Evolutionary conservation across 208 protist species (phyloP).

Genomic region (Blastocrithidia nonstop): DNA sequence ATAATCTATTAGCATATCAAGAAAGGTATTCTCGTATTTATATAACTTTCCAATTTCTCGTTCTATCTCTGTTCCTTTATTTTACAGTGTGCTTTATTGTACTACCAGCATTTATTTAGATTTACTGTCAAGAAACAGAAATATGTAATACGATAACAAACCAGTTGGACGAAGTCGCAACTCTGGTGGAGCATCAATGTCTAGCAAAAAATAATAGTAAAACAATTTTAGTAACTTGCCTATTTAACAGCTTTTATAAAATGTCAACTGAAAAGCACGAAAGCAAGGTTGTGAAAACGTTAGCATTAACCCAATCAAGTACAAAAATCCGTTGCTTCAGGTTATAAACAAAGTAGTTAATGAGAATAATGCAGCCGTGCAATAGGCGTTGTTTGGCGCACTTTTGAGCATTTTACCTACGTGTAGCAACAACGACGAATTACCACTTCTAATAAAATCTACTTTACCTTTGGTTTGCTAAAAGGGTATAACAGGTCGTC

Average conservation of each 20-base stretch:
- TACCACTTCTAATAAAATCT: constrained; percentile 14
- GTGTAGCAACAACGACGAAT: constrained; percentile 9
- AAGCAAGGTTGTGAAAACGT: constrained; percentile 47
- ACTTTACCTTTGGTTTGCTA: constrained; percentile 31
- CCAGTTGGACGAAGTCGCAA: constrained; percentile 14
- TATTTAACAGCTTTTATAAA: constrained; percentile 24
- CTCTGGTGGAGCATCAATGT: neutral
- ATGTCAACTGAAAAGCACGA: constrained; percentile 68
- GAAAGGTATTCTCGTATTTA: no score
- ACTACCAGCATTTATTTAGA: no score
- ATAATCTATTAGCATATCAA: no score
- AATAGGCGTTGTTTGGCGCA: constrained; percentile 50
- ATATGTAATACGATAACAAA: constrained; percentile 24
- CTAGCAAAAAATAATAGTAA: no score
- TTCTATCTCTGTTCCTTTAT: neutral
- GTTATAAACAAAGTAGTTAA: constrained; percentile 12
- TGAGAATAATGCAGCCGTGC: constrained; percentile 45
- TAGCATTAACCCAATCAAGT: constrained; percentile 8
- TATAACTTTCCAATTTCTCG: neutral
- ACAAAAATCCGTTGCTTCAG: constrained; percentile 19
- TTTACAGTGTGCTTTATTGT: constrained; percentile 1
- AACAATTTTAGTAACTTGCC: constrained; percentile 39
- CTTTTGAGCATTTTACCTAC: constrained; percentile 16
- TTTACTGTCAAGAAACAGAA: no score
- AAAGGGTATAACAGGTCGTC: constrained; percentile 67